Evolutionary conservation across 139 green algal genomes (phyloP).

Genomic region (Micromonas commoda): DNA sequence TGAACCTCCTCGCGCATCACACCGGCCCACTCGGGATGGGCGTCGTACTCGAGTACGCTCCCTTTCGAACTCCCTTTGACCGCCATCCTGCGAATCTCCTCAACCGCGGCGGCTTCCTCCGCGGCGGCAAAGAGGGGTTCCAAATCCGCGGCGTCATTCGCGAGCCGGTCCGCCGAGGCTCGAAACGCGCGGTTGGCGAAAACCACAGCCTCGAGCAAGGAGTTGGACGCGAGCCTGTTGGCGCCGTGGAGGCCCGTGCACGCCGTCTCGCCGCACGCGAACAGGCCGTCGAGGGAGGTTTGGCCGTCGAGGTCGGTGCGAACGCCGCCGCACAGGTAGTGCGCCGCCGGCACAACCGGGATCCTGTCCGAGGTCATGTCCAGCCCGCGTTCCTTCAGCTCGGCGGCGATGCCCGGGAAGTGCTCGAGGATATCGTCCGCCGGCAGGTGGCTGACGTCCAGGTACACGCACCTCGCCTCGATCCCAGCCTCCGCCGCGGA

Average conservation of each 20-base stretch:
- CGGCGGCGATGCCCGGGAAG: conserved; percentile 91
- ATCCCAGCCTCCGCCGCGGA: conserved; percentile 35
- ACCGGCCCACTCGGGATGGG: conserved; percentile 40
- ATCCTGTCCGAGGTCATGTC: conserved; percentile 92
- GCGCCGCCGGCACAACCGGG: conserved; percentile 87
- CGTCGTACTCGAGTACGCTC: conserved; percentile 3
- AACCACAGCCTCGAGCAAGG: conserved; percentile 91
- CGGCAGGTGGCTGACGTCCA: conserved; percentile 86
- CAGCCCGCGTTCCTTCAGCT: conserved; percentile 56
- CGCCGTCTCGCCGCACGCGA: conserved; percentile 86
- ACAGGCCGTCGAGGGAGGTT: conserved; percentile 62
- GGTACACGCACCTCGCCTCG: conserved; percentile 63
- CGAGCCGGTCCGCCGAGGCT: conserved; percentile 1
- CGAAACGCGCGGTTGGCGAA: conserved; percentile 52
- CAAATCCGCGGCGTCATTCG: conserved; percentile 44
- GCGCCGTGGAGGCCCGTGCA: conserved; percentile 91
- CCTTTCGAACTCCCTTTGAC: no score
- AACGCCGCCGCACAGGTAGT: conserved; percentile 98
- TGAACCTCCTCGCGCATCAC: conserved; percentile 56
- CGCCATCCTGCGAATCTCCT: no score
- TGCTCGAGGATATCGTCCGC: conserved; percentile 58
- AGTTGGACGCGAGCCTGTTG: conserved; percentile 94
- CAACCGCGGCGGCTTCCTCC: conserved; percentile 31
- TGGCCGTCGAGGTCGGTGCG: conserved; percentile 42
- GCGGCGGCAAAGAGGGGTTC: conserved; percentile 39